Evolutionary conservation across 73 alveolate genomes (phyloP), one percentile per base, ranked within the genome.

Genomic region (Tetrahymena malaccensis): DNA sequence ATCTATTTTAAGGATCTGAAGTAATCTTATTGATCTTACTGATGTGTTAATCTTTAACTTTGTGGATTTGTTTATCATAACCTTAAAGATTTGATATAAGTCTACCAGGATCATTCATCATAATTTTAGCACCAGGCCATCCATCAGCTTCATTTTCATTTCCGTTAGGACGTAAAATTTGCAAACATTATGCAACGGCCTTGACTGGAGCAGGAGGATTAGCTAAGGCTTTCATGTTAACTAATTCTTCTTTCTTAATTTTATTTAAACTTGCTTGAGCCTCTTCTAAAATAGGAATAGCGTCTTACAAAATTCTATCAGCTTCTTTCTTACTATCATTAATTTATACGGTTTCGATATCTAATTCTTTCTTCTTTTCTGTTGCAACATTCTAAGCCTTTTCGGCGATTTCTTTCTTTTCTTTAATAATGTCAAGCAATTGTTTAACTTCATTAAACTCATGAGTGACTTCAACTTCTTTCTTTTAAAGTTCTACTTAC

Each of bases 241-340:
- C 96, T 21, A 97, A 94, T 56, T 97, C 97, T 38, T 97, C 95
- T 44, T 94, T 94, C 33, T 96, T 97, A 10, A 97, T 94, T 44
- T 93, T 95, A 50, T 43, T 84, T 21, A 97, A 95, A 37, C 98
- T 98, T 57, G 37, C 94, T 25, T 93, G 85, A 19, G 99, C 99
- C 93, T 97, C 97, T 95, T 97, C 98, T 31, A 97, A 97, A 37
- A 98, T 97, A 25, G 99, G 99, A 84, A 96, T 93, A 10, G 99
- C 99, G 27, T 96, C 99, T 85, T 97, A 97, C 12, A 98, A 57
- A 21, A 98, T 97, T 94, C 96, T 97, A 31, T 96, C 95, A 22
- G 99, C 99, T 94, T 98, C 98, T 43, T 37, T 97, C 94, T 98
- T 96, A 34, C 96, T 98, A 31, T 93, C 95, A n/a, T 97, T 97